Percentiles rank a stretch among this genome's conserved stretches.
Evolutionary conservation across 176 grass and related monocot genomes (phyloP).

Genomic region (Oryza coarctata): DNA sequence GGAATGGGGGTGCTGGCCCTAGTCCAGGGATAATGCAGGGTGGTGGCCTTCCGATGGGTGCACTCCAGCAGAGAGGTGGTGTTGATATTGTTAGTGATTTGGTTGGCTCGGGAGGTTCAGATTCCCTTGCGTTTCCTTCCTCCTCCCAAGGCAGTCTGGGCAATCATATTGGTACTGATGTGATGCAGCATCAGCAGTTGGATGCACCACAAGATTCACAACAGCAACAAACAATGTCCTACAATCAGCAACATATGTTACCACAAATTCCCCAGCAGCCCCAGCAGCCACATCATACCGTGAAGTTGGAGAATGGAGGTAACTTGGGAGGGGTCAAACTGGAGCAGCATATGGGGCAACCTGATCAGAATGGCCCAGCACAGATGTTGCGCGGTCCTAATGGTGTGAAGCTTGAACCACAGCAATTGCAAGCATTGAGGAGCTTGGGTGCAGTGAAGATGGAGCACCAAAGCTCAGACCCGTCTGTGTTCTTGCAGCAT

Average conservation of each 20-base stretch:
- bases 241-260: slow-evolving; percentile 58
- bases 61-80: slow-evolving; percentile 31
- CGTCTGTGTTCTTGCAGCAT: slow-evolving; percentile 49
- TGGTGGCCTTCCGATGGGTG: slow-evolving; percentile 31
- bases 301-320: slow-evolving; percentile 61
- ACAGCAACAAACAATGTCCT: slow-evolving; percentile 45
- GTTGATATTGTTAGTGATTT: slow-evolving; percentile 43
- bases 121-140: slow-evolving; percentile 52
- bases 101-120: slow-evolving; percentile 24
- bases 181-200: slow-evolving; percentile 45
- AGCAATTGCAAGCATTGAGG: slow-evolving; percentile 70
- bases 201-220: slow-evolving; percentile 45
- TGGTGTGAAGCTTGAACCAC: slow-evolving; percentile 59
- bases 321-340: slow-evolving; percentile 63
- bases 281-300: slow-evolving; percentile 35
- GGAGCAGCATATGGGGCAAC: slow-evolving; percentile 60
- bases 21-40: slow-evolving; percentile 39
- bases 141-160: slow-evolving; percentile 55
- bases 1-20: slow-evolving; percentile 38
- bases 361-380: slow-evolving; percentile 50
- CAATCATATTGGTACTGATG: slow-evolving; percentile 42
- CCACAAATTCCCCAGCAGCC: slow-evolving; percentile 40
- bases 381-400: slow-evolving; percentile 41
- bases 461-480: slow-evolving; percentile 60
- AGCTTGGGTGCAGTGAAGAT: slow-evolving; percentile 73